phyloP scores from a whole-genome alignment of 768 basidiomycete genomes.

The Suillus paluster region DNA sequence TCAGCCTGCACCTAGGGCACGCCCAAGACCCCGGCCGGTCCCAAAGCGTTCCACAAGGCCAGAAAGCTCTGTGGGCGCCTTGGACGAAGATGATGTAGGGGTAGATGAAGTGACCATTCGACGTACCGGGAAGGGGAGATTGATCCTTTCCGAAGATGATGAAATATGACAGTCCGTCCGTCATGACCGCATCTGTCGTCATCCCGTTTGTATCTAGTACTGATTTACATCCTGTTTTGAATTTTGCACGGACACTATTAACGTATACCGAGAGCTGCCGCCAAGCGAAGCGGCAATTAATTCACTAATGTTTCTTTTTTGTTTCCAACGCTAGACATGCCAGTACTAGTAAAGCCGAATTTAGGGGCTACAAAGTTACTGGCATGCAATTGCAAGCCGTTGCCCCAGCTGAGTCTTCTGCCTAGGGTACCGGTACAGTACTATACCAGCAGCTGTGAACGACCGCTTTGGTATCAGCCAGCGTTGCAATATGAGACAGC shows the following conservation, averaged over 20 bases:
- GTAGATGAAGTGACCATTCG: slow-evolving; percentile 6
- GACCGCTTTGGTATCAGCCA: not conserved
- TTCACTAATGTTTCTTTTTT: not conserved
- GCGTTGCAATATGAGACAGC: not conserved
- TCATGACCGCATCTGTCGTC: slow-evolving; percentile 11
- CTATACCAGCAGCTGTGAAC: not conserved
- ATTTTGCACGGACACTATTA: not conserved
- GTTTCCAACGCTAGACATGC: not conserved
- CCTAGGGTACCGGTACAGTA: not conserved
- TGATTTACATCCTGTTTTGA: slow-evolving; percentile 8
- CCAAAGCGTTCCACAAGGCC: slow-evolving; percentile 31
- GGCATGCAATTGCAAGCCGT: not conserved
- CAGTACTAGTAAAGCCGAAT: too few relatives aligned
- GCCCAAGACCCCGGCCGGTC: slow-evolving; percentile 46
- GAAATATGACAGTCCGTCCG: slow-evolving; percentile 25
- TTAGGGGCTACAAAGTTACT: not conserved
- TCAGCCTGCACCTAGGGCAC: slow-evolving; percentile 20
- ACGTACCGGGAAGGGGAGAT: slow-evolving; percentile 28
- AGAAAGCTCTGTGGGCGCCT: not conserved
- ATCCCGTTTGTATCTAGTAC: slow-evolving; percentile 12
- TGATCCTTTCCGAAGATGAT: slow-evolving; percentile 46
- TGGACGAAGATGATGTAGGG: not conserved
- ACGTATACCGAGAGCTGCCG: not conserved
- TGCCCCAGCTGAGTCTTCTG: not conserved
- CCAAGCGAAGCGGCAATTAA: not conserved